These are phyloP conservation scores for Stagonosporopsis vannaccii DNA, from an alignment of 2,329 filamentous ascomycete genomes.

Conservation along the genomic window DNA sequence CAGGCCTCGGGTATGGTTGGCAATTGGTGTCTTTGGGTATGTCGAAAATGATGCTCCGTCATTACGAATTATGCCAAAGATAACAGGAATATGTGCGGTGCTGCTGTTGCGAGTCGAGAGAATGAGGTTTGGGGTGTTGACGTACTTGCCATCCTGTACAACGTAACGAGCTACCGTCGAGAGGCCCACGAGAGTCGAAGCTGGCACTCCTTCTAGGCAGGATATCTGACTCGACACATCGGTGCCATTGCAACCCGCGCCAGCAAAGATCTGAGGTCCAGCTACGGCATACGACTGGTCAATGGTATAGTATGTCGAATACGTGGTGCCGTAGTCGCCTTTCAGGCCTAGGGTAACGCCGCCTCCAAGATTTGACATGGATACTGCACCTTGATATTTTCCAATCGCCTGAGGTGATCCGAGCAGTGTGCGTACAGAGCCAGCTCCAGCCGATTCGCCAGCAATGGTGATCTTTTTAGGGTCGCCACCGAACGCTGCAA, in stretches of 20 bases:
- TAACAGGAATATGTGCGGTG: constrained; percentile 60
- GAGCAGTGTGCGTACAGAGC: constrained; percentile 59
- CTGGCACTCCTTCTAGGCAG: constrained; percentile 60
- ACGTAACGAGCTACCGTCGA: constrained; percentile 58
- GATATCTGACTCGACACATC: constrained; percentile 57
- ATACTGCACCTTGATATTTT: constrained; percentile 57
- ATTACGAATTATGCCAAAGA: constrained; percentile 63
- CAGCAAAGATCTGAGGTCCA: constrained; percentile 60
- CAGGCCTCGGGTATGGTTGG: constrained; percentile 53
- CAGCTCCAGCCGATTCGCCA: constrained; percentile 34
- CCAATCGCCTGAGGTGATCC: constrained; percentile 58
- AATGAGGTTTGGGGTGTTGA: constrained; percentile 59
- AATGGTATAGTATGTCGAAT: constrained; percentile 66
- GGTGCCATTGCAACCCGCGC: constrained; percentile 60
- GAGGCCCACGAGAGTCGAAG: constrained; percentile 52
- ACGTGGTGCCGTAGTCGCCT: constrained; percentile 65
- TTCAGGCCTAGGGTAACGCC: constrained; percentile 63
- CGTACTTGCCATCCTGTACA: constrained; percentile 66
- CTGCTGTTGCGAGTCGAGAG: constrained; percentile 53
- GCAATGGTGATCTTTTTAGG: constrained; percentile 30
- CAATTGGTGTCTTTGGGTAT: constrained; percentile 56
- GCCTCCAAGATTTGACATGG: constrained; percentile 62
- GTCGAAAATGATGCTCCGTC: constrained; percentile 64
- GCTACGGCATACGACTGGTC: constrained; percentile 58
- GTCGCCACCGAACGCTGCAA: constrained; percentile 40